phyloP scores from a whole-genome alignment of 2,329 filamentous ascomycete genomes.

The Monosporascus sp. region DNA sequence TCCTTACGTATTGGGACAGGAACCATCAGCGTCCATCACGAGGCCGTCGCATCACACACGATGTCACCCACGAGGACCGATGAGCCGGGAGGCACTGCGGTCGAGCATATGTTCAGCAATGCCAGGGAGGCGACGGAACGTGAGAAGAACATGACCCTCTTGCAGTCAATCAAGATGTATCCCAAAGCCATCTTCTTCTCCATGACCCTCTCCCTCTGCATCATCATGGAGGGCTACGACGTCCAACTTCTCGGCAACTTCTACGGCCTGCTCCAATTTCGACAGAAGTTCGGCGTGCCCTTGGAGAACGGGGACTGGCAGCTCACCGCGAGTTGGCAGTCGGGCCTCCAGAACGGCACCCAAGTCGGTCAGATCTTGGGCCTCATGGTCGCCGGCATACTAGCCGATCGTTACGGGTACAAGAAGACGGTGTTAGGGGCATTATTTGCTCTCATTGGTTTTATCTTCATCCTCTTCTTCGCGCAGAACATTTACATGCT shows the following conservation, averaged over 20 bases:
- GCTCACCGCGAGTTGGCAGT: constrained; percentile 38
- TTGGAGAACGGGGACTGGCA: constrained; percentile 30
- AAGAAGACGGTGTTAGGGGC: constrained; percentile 31
- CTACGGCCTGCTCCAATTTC: constrained; percentile 11
- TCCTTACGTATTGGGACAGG: too few species aligned
- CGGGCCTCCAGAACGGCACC: constrained; percentile 33
- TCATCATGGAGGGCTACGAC: constrained; percentile 25
- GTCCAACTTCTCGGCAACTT: constrained; percentile 22
- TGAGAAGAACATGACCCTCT: constrained; percentile 8
- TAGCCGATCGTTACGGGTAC: constrained; percentile 31
- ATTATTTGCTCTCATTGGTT: constrained; percentile 26
- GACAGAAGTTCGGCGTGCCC: neutral
- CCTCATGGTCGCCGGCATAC: constrained; percentile 32
- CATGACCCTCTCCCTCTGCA: constrained; percentile 14
- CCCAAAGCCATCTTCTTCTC: constrained; percentile 18
- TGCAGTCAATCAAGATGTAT: constrained; percentile 1
- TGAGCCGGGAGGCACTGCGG: too few species aligned
- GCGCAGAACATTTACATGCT: constrained; percentile 25
- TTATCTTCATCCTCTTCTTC: constrained; percentile 35
- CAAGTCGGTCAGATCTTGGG: constrained; percentile 37
- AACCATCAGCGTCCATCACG: too few species aligned
- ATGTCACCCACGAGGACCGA: too few species aligned
- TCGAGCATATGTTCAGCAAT: neutral
- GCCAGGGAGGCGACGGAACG: constrained; percentile 1
- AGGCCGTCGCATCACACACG: too few species aligned